Conservation (phyloP, 345 rosid species). For the Conringia planisiliqua region DNA sequence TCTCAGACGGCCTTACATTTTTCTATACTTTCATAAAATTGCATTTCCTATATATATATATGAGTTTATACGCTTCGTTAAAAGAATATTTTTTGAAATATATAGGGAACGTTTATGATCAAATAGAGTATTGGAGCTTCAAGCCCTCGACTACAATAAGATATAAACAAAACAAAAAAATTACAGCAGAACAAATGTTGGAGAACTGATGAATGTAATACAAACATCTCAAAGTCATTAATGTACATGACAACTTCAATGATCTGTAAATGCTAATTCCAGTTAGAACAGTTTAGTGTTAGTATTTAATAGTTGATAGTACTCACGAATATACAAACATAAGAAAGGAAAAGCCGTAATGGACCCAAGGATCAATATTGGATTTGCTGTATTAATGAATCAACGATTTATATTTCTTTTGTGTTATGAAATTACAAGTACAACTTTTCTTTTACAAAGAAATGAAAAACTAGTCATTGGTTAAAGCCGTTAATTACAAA, state of each 20-base stretch:
- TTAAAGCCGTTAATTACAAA: not conserved
- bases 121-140: not conserved
- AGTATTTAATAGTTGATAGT: not conserved
- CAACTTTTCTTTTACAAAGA: not conserved
- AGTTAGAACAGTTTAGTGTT: not conserved
- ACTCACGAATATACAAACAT: not conserved
- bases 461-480: not conserved
- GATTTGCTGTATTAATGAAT: slow-evolving; percentile 21
- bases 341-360: slow-evolving; percentile 19
- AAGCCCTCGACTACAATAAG: not conserved
- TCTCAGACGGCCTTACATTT: not conserved
- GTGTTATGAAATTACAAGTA: not conserved
- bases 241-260: not conserved
- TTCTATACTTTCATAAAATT: not conserved
- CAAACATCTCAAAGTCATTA: not conserved
- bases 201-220: not conserved
- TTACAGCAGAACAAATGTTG: not conserved
- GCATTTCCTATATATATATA: not conserved
- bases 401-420: not conserved
- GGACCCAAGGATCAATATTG: slow-evolving; percentile 27
- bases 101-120: not conserved
- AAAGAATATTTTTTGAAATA: not conserved
- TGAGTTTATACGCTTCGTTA: not conserved
- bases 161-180: not conserved
- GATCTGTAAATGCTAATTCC: not conserved